Percentiles rank a stretch among this genome's conserved stretches.
Evolutionary conservation across 2,329 filamentous ascomycete genomes (phyloP).

Genomic region (Cercospora sesami): DNA sequence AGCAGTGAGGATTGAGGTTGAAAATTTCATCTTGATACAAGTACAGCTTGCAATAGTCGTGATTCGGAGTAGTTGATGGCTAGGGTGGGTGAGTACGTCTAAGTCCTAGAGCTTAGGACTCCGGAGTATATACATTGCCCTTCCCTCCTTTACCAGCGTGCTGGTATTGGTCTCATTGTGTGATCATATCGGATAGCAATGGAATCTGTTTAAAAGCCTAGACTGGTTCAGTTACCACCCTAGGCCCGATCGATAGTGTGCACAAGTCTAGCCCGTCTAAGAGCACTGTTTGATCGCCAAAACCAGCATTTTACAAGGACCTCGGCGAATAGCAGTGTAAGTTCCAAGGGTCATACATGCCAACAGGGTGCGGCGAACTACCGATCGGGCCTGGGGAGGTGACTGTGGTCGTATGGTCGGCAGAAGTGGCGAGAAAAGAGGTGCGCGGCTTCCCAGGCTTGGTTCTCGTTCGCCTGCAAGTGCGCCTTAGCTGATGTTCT

Average conservation of each 20-base stretch:
- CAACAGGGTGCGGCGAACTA: neutral
- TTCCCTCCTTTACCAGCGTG: neutral
- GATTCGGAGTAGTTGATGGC: neutral
- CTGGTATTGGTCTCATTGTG: neutral
- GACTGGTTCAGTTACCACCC: neutral
- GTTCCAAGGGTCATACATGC: no score
- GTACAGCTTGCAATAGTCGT: neutral
- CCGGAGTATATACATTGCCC: neutral
- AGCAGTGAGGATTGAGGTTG: neutral
- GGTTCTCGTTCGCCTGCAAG: neutral
- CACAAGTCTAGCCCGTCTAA: no score
- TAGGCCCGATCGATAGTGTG: no score
- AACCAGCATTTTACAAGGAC: no score
- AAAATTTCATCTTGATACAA: neutral
- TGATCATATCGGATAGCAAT: neutral
- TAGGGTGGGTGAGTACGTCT: no score
- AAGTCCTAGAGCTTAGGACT: no score
- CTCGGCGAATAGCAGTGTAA: no score
- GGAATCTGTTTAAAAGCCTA: neutral
- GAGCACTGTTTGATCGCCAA: no score
- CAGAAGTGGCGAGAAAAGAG: neutral
- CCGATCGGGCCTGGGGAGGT: neutral
- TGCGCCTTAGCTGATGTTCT: neutral
- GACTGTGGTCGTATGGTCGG: neutral
- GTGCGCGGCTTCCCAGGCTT: neutral